phyloP scores from a whole-genome alignment of 768 basidiomycete genomes.

The Russula dissimulans region DNA sequence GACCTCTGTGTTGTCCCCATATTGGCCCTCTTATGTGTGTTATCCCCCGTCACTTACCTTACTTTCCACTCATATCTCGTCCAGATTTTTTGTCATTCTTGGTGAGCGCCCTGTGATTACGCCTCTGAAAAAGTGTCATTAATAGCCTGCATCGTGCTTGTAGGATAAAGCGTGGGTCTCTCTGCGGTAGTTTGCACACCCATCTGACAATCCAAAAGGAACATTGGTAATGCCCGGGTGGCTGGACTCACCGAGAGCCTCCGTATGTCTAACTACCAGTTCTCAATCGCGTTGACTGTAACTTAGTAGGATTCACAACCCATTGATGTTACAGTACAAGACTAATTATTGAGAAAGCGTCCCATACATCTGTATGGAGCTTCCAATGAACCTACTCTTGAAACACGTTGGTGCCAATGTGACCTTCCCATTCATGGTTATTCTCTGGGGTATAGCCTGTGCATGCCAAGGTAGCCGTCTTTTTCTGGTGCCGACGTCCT shows the following conservation, averaged over 20 bases:
- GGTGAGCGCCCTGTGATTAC: background rate
- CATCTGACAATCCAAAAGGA: slow-evolving; percentile 8
- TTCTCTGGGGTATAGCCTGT: slow-evolving; percentile 59
- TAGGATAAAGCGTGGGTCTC: slow-evolving; percentile 18
- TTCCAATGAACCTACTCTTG: slow-evolving; percentile 23
- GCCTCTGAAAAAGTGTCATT: background rate
- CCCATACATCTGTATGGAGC: slow-evolving; percentile 23
- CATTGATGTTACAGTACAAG: background rate
- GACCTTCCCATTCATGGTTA: slow-evolving; percentile 51
- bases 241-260: slow-evolving; percentile 28
- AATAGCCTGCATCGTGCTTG: background rate
- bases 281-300: slow-evolving; percentile 16
- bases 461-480: slow-evolving; percentile 45
- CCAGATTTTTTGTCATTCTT: slow-evolving; percentile 17
- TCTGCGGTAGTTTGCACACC: background rate
- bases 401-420: slow-evolving; percentile 48
- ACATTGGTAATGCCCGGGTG: slow-evolving; percentile 26
- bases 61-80: background rate
- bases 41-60: background rate
- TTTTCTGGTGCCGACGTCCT: background rate
- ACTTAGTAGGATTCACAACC: slow-evolving; percentile 6
- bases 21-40: slow-evolving; percentile 16
- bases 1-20: slow-evolving; percentile 16
- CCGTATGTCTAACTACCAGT: slow-evolving; percentile 26
- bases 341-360: slow-evolving; percentile 21